A percentile compares a stretch with the other conserved stretches of the same genome.
phyloP scores from a whole-genome alignment of 2,329 filamentous ascomycete genomes.

The Clathrospora elynae region DNA sequence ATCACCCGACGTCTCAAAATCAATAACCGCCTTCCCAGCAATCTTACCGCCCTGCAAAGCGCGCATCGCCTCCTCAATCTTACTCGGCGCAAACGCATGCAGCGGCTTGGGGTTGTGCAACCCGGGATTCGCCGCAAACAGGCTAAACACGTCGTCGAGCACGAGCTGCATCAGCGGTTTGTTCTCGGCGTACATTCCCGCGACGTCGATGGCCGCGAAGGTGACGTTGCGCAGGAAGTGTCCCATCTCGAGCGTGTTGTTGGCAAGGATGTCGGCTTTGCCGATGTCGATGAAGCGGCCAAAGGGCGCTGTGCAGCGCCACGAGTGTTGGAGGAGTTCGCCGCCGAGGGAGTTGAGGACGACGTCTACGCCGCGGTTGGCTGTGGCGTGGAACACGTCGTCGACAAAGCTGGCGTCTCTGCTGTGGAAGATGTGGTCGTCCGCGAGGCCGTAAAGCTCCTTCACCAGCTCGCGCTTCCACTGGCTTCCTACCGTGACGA shows the following conservation, averaged over 20 bases:
- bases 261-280: conserved; percentile 20
- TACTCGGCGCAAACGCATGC: conserved; percentile 10
- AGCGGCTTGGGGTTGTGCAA: conserved; percentile 4
- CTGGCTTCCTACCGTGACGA: conserved; percentile 21
- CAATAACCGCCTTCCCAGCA: conserved; percentile 50
- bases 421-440: conserved; percentile 41
- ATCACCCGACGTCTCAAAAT: conserved; percentile 23
- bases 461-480: conserved; percentile 15
- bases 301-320: conserved; percentile 35
- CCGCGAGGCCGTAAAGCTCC: conserved; percentile 28
- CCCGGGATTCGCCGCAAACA: conserved; percentile 4
- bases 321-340: conserved; percentile 28
- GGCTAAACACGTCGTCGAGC: conserved; percentile 8
- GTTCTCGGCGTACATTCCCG: conserved; percentile 4
- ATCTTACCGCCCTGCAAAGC: conserved; percentile 41
- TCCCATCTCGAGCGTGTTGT: conserved; percentile 19
- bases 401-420: conserved; percentile 35
- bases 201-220: conserved; percentile 11
- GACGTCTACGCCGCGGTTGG: conserved; percentile 42
- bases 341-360: conserved; percentile 42
- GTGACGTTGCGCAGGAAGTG: conserved; percentile 17
- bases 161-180: conserved; percentile 12
- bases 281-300: conserved; percentile 41
- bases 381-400: conserved; percentile 31
- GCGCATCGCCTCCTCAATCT: conserved; percentile 18